Percentiles rank a stretch among this genome's conserved stretches.
phyloP scores from a whole-genome alignment of 805 yeast genomes.

The Candida taoyuanica region DNA sequence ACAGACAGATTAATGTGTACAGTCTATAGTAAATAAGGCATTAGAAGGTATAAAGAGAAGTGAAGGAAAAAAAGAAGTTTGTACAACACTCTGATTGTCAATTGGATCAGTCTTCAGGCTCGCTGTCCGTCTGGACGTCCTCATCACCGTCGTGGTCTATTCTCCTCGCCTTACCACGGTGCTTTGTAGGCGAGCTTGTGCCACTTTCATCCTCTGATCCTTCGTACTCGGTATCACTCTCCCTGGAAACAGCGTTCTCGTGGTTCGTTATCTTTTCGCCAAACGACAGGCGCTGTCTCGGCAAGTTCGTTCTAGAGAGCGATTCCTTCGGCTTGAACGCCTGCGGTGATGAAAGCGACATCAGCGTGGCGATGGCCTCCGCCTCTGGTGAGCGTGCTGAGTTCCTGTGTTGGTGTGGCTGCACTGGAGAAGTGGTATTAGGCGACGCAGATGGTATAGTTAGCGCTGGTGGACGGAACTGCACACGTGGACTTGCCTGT shows the following conservation, averaged over 20 bases:
- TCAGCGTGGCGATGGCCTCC: conserved; percentile 37
- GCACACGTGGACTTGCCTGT: background rate
- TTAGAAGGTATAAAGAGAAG: background rate
- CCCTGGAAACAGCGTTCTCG: conserved; percentile 16
- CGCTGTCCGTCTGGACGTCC: conserved; percentile 14
- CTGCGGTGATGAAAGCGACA: conserved; percentile 32
- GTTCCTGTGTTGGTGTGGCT: background rate
- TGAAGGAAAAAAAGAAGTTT: background rate
- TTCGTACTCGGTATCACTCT: conserved; percentile 19
- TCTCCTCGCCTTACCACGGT: background rate
- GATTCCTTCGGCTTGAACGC: conserved; percentile 7
- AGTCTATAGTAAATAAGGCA: background rate
- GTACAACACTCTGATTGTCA: background rate
- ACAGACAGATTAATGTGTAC: background rate
- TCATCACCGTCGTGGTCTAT: conserved; percentile 7
- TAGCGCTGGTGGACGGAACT: conserved; percentile 5
- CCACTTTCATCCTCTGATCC: conserved; percentile 14
- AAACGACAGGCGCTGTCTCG: conserved; percentile 23
- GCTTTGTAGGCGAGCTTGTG: background rate
- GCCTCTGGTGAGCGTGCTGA: conserved; percentile 28
- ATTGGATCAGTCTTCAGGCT: conserved; percentile 7
- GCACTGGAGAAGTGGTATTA: background rate
- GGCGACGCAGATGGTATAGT: conserved; percentile 2
- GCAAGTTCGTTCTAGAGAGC: conserved; percentile 7
- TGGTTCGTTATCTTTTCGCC: conserved; percentile 15